Conservation (phyloP, 306 rosid genomes). For the Morella rubra region DNA sequence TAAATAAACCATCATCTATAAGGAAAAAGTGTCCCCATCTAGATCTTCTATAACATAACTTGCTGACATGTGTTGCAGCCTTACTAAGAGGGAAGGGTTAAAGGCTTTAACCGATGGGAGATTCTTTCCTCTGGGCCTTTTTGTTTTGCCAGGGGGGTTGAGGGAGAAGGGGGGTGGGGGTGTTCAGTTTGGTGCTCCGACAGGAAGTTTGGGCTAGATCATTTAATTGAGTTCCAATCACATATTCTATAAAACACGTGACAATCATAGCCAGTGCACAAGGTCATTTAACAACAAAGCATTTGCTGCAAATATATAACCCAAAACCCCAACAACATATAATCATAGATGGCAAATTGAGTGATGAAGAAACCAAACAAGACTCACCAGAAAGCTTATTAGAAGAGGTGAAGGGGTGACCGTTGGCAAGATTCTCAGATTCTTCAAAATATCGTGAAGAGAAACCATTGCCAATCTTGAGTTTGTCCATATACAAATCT, state of each 20-base stretch:
- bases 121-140: too few species aligned
- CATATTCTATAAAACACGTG: too few species aligned
- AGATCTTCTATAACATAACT: not conserved
- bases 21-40: not conserved
- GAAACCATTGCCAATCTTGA: constrained; percentile 55
- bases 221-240: not conserved
- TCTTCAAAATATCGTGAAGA: constrained; percentile 46
- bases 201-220: not conserved
- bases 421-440: constrained; percentile 43
- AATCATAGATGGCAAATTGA: not conserved
- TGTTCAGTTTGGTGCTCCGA: too few species aligned
- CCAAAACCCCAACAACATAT: not conserved
- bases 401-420: constrained; percentile 38
- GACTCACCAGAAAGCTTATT: constrained; percentile 68
- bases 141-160: too few species aligned
- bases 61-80: too few species aligned
- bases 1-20: not conserved
- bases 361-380: constrained; percentile 8
- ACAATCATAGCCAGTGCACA: too few species aligned
- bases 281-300: not conserved
- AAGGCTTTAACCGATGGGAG: too few species aligned
- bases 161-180: too few species aligned
- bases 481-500: constrained; percentile 45
- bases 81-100: too few species aligned
- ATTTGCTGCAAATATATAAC: not conserved